Evolutionary conservation across 139 green algal genomes (phyloP).

Genomic region (Chlamydomonas sp.): DNA sequence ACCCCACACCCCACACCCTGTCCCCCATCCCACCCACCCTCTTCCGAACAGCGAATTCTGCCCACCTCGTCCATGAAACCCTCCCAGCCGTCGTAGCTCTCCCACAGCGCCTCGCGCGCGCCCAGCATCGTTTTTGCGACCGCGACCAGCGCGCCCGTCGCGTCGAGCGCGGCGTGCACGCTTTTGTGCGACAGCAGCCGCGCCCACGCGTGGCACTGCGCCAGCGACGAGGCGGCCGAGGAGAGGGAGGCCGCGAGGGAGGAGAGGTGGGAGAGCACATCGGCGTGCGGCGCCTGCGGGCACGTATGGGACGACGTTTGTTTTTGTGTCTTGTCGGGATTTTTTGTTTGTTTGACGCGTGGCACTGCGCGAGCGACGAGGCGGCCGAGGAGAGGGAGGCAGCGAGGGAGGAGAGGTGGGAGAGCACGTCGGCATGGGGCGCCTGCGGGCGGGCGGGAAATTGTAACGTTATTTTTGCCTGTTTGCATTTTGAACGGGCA

Average conservation of each 20-base stretch:
- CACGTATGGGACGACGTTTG: background rate
- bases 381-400: background rate
- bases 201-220: constrained; percentile 27
- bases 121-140: constrained; percentile 12
- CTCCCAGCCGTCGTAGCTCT: constrained; percentile 22
- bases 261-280: constrained; percentile 9
- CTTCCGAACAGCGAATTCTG: too few species aligned
- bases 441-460: background rate
- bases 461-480: background rate
- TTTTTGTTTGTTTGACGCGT: too few species aligned
- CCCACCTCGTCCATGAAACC: constrained; percentile 23
- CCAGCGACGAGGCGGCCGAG: background rate
- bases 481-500: background rate
- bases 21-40: too few species aligned
- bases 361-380: constrained; percentile 18
- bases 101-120: constrained; percentile 22
- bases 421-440: background rate
- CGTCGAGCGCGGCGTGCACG: constrained; percentile 16
- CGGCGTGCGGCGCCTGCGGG: background rate
- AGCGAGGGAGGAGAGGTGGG: background rate
- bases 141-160: background rate
- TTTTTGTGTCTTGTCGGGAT: background rate
- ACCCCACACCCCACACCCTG: too few species aligned
- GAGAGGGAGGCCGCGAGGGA: background rate
- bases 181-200: constrained; percentile 26